Evolutionary conservation across 2,329 filamentous ascomycete species (phyloP), one percentile per base, ranked within the genome.

Genomic region (Orbilia quercus): DNA sequence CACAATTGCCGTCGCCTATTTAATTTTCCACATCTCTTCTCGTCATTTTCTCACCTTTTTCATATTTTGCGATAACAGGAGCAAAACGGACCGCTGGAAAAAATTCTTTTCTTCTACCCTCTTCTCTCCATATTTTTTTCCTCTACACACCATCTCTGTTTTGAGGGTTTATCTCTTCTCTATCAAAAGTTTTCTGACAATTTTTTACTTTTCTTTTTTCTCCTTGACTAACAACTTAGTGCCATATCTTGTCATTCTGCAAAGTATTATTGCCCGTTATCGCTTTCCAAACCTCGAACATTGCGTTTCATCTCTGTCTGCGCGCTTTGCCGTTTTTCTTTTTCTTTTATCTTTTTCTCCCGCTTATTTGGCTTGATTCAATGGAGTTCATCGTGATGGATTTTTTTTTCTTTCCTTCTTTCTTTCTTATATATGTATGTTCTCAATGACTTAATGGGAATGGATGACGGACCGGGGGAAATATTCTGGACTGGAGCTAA

Each of bases 371-470:
- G 38, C n/a, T 63, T 70, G 38, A 28, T 55, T 63, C 44, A 28
- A 63, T 63, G 65, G 65, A 70, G 65, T 70, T 70, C 16, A 65
- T 48, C 45, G 54, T 42, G 67, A 64, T 65, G 60, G 59, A 65
- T 42, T 51, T 57, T 63, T 38, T 18, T 50, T n/a, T n/a, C n/a
- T n/a, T n/a, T n/a, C n/a, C n/a, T n/a, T n/a, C n/a, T n/a, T n/a
- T n/a, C n/a, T n/a, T n/a, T n/a, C n/a, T n/a, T n/a, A 54, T 58
- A 64, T 55, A 66, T 70, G 53, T 57, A 70, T 44, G 65, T 55
- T 70, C 65, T 63, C 57, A 70, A 70, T 40, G 65, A 70, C 57
- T 57, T 70, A 70, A 70, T 70, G 65, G 65, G 57, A 44, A 63
- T 51, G 57, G 65, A 70, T 55, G 65, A 70, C 54, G 57, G 57